Evolutionary conservation across 148 eudicot genomes (phyloP), one percentile per base, ranked within the genome.

Genomic region (Rhododendron griersonianum): DNA sequence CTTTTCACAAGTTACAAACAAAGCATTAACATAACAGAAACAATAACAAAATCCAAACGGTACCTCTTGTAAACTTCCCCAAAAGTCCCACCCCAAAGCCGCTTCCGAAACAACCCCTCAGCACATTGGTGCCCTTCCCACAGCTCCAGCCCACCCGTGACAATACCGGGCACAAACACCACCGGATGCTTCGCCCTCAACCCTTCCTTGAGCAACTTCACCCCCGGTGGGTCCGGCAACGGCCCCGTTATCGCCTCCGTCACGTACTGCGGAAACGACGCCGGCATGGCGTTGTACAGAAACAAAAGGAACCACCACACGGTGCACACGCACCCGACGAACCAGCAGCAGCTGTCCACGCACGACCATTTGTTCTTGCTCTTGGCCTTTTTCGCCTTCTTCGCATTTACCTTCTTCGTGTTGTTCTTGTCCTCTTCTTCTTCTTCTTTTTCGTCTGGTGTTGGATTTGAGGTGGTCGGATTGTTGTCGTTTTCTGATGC

Each of bases 41-140:
- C 19, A 55, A 55, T 1, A 59, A 75, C 47, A 15, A 73, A 73
- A 6, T 69, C 75, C 25, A 69, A 75, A 18, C 23, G 44, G n/a
- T 91, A 96, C 99, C 99, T 94, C 80, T 94, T 96, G 89, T 95
- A 96, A 23, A 95, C 93, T 85, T 95, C 98, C 2, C 99, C 98
- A 89, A 96, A 96, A 0, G 99, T 95, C 9, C 98, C 99, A 53
- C 98, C 99, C 99, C 99, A 96, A 19, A 96, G 93, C 79, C 98
- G 86, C 89, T 94, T 96, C 87, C 98, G 86, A 83, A 96, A 96
- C 92, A 96, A 87, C 0, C 94, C 98, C 5, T 94, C 94, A 45
- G 96, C 94, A 87, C 94, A 92, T 73, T 87, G 92, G 67, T 91
- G 87, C 41, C 94, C 94, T 79, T 91, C 92, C 94, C 94, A 92